Percentiles rank a stretch among this genome's conserved stretches.
Evolutionary conservation across 1,284 basidiomycete species (phyloP).

Genomic region (Tilletia setariae): DNA sequence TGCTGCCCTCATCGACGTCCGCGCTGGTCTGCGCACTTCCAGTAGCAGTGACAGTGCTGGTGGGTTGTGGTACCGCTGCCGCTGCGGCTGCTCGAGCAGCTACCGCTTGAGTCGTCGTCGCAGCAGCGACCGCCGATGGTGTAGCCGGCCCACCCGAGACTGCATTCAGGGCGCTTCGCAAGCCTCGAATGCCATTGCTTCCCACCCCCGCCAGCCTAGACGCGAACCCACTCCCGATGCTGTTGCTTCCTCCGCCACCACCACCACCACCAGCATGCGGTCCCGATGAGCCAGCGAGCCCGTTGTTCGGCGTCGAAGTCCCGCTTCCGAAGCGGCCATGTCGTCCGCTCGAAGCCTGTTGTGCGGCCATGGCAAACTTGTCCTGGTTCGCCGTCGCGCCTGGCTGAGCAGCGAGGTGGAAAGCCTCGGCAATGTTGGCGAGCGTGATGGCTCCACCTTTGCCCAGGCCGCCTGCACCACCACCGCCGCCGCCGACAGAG

Average conservation of each 20-base stretch:
- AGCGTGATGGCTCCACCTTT: conserved; percentile 1
- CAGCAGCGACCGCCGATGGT: background rate
- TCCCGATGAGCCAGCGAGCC: no score
- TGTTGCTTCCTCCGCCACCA: background rate
- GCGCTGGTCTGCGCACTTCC: background rate
- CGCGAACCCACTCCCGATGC: background rate
- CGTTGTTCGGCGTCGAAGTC: no score
- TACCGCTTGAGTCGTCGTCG: background rate
- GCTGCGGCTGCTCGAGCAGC: background rate
- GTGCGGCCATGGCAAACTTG: background rate
- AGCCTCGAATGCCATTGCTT: background rate
- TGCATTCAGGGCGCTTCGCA: background rate
- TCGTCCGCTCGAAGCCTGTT: background rate
- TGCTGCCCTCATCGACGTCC: background rate
- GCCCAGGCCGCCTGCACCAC: background rate
- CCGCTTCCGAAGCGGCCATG: no score
- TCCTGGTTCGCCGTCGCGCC: background rate
- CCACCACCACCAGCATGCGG: no score
- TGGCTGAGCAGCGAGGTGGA: background rate
- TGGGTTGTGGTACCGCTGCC: no score
- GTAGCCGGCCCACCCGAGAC: background rate
- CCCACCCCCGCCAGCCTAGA: background rate
- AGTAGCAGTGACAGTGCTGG: no score
- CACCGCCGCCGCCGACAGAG: no score
- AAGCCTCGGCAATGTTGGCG: conserved; percentile 1